These are phyloP conservation scores for Graphilbum ipis-grandicollis DNA, from an alignment of 2,329 filamentous ascomycete species.

Conservation along the genomic window DNA sequence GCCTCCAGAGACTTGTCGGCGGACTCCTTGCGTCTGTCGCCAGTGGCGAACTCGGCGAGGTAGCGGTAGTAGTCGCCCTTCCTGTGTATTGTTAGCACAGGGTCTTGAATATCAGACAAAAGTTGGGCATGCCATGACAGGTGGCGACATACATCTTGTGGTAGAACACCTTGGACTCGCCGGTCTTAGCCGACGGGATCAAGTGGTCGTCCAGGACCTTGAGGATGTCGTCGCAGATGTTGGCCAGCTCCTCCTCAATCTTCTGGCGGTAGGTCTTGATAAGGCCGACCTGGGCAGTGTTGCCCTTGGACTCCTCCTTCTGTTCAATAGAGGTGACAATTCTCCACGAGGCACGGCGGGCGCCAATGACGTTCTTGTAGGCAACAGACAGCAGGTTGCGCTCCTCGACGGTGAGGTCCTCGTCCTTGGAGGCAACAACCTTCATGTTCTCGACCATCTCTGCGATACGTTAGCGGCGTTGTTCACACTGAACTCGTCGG, in stretches of 20 bases:
- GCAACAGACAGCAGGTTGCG: slow-evolving; percentile 93
- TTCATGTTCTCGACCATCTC: slow-evolving; percentile 99
- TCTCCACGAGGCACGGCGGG: slow-evolving; percentile 92
- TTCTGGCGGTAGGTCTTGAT: slow-evolving; percentile 99
- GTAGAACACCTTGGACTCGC: slow-evolving; percentile 99
- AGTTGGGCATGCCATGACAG: not conserved
- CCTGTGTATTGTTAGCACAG: slow-evolving; percentile 34
- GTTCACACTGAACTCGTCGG: no score
- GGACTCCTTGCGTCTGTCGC: slow-evolving; percentile 87
- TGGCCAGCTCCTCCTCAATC: slow-evolving; percentile 91
- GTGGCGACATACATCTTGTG: slow-evolving; percentile 92
- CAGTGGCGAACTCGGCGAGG: slow-evolving; percentile 88
- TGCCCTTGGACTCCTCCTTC: slow-evolving; percentile 99
- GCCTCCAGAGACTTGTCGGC: slow-evolving; percentile 91
- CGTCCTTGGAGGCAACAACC: slow-evolving; percentile 78
- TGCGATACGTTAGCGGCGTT: slow-evolving; percentile 19
- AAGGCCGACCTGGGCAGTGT: slow-evolving; percentile 70
- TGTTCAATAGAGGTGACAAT: slow-evolving; percentile 98
- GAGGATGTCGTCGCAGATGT: slow-evolving; percentile 96
- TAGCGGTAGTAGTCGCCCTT: slow-evolving; percentile 99
- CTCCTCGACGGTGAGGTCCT: slow-evolving; percentile 79
- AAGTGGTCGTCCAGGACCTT: slow-evolving; percentile 87
- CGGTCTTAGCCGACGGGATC: slow-evolving; percentile 83
- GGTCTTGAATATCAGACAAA: not conserved
- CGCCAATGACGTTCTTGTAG: slow-evolving; percentile 98